Percentiles rank a stretch among this genome's conserved stretches.
phyloP scores from a whole-genome alignment of 2,329 filamentous ascomycete genomes.

The Geosmithia flava region DNA sequence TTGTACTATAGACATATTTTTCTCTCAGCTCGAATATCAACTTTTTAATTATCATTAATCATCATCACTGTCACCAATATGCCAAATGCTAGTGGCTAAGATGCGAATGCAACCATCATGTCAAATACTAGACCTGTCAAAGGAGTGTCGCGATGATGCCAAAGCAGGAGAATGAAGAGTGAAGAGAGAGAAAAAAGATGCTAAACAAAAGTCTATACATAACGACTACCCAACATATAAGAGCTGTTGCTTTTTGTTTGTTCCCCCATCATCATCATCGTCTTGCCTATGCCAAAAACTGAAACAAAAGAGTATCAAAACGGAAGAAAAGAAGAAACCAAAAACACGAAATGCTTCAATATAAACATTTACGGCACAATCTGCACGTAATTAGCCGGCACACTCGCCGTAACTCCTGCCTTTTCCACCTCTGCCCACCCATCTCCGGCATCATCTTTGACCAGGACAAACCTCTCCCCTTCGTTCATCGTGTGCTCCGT shows the following conservation, averaged over 20 bases:
- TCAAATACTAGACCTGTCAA: no score
- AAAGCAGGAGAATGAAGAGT: no score
- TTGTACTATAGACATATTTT: neutral
- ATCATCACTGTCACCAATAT: no score
- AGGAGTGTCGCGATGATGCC: no score
- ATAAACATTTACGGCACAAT: conserved; percentile 30
- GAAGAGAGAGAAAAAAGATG: no score
- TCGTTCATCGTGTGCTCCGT: conserved; percentile 83
- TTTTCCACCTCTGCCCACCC: conserved; percentile 97
- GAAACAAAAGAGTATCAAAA: neutral
- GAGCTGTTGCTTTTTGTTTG: no score
- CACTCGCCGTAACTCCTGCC: conserved; percentile 73
- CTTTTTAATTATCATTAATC: no score
- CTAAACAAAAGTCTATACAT: no score
- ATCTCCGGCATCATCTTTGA: conserved; percentile 80
- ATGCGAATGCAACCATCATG: no score
- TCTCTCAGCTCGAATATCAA: neutral
- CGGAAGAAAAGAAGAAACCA: neutral
- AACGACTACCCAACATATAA: no score
- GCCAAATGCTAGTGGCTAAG: no score
- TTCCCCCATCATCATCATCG: no score
- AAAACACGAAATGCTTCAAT: neutral
- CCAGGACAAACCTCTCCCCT: conserved; percentile 82
- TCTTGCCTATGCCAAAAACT: neutral
- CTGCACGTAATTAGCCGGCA: conserved; percentile 88